phyloP scores from a whole-genome alignment of 2,329 filamentous ascomycete species.

The Ceratocystis albifundus region DNA sequence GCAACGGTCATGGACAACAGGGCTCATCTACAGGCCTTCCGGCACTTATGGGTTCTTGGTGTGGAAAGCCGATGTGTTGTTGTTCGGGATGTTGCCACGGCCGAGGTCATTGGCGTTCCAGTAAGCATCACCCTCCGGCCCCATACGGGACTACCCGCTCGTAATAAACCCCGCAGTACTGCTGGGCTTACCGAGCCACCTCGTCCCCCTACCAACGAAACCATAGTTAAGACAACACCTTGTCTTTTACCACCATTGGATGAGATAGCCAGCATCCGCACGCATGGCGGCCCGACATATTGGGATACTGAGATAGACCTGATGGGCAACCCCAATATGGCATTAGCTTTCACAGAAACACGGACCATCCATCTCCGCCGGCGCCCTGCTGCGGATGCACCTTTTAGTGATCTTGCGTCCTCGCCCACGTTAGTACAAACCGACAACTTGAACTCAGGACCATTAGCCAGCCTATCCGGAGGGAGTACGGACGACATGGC shows the following conservation, averaged over 20 bases:
- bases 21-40: conserved; percentile 87
- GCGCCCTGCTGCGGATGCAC: conserved; percentile 53
- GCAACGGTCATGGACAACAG: conserved; percentile 84
- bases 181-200: conserved; percentile 26
- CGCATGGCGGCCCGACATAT: conserved; percentile 53
- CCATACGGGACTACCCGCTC: conserved; percentile 26
- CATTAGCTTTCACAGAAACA: conserved; percentile 49
- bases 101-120: conserved; percentile 63
- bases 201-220: neutral
- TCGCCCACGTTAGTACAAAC: neutral
- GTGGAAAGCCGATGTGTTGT: conserved; percentile 82
- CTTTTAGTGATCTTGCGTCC: conserved; percentile 38
- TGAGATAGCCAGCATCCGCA: conserved; percentile 48
- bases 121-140: conserved; percentile 51
- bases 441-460: neutral
- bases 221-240: conserved; percentile 39
- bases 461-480: neutral
- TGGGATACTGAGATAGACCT: conserved; percentile 79
- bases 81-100: conserved; percentile 73
- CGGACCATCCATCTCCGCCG: conserved; percentile 66
- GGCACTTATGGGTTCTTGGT: conserved; percentile 93
- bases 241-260: conserved; percentile 54
- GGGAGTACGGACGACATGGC: neutral
- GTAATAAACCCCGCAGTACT: neutral
- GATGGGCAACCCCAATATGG: conserved; percentile 47